Evolutionary conservation across 2,329 filamentous ascomycete genomes (phyloP).

Genomic region (Colletotrichum tanaceti): DNA sequence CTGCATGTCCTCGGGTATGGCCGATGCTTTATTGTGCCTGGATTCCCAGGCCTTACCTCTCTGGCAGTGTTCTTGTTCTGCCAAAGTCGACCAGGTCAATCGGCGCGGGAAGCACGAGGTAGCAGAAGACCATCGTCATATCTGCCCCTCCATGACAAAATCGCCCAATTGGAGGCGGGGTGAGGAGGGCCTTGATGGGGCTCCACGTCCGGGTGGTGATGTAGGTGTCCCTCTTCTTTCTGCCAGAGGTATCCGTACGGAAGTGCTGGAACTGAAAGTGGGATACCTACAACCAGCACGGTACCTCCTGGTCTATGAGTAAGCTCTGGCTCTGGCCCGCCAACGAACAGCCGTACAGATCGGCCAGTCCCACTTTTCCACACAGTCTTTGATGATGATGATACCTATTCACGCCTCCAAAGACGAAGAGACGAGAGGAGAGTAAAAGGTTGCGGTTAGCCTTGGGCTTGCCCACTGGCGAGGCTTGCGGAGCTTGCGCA

Average conservation of each 20-base stretch:
- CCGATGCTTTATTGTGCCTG: background rate
- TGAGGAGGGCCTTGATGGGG: slow-evolving; percentile 31
- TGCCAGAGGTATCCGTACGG: slow-evolving; percentile 22
- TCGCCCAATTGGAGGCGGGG: slow-evolving; percentile 26
- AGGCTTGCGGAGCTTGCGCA: background rate
- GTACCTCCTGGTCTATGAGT: slow-evolving; percentile 34
- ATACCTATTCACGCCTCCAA: background rate
- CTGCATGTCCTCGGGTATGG: background rate
- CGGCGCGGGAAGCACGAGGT: slow-evolving; percentile 32
- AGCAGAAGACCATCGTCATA: slow-evolving; percentile 36
- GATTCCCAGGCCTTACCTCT: background rate
- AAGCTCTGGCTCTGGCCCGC: slow-evolving; percentile 29
- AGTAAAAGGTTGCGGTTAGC: slow-evolving; percentile 16
- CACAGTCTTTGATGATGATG: slow-evolving; percentile 20
- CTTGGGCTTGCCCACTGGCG: slow-evolving; percentile 21
- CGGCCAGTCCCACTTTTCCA: slow-evolving; percentile 29
- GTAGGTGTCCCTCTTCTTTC: slow-evolving; percentile 34
- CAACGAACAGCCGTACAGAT: slow-evolving; percentile 24
- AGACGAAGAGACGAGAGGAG: background rate
- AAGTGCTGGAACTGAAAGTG: slow-evolving; percentile 34
- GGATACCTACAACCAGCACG: slow-evolving; percentile 19
- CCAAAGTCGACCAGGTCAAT: slow-evolving; percentile 4
- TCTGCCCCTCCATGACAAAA: slow-evolving; percentile 34
- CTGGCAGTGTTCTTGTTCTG: background rate
- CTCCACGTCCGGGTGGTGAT: slow-evolving; percentile 28